Percentiles rank a stretch among this genome's conserved stretches.
Conservation (phyloP, 306 rosid species). For the Hippophae rhamnoides region DNA sequence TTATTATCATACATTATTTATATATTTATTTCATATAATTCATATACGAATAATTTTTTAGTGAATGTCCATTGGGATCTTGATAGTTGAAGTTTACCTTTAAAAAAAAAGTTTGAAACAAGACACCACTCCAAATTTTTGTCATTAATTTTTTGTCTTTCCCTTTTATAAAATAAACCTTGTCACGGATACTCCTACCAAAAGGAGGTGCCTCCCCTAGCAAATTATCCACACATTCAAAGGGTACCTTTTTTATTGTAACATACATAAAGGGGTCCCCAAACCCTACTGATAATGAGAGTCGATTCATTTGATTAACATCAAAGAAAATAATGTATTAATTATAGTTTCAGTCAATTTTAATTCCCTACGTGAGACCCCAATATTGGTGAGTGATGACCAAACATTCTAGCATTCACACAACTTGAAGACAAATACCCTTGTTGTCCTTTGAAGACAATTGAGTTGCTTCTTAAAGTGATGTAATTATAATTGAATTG, state of each 20-base stretch:
- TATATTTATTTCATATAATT: too few relatives aligned
- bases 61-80: too few relatives aligned
- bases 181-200: slow-evolving; percentile 30
- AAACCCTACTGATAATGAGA: background rate
- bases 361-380: too few relatives aligned
- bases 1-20: too few relatives aligned
- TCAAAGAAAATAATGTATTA: background rate
- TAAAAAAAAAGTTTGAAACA: background rate
- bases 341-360: too few relatives aligned
- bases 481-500: too few relatives aligned
- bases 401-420: too few relatives aligned
- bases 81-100: background rate
- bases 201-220: slow-evolving; percentile 9
- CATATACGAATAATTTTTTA: too few relatives aligned
- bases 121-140: slow-evolving; percentile 5
- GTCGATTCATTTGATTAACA: slow-evolving; percentile 6
- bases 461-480: too few relatives aligned
- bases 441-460: too few relatives aligned
- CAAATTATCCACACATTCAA: slow-evolving; percentile 12
- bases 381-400: too few relatives aligned
- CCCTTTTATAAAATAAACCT: background rate
- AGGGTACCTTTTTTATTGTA: background rate
- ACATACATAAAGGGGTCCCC: slow-evolving; percentile 19
- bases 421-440: too few relatives aligned
- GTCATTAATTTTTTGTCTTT: slow-evolving; percentile 3